These are phyloP conservation scores for Tulasnella sp. DNA, from an alignment of 768 basidiomycete species.

Conservation along the genomic window DNA sequence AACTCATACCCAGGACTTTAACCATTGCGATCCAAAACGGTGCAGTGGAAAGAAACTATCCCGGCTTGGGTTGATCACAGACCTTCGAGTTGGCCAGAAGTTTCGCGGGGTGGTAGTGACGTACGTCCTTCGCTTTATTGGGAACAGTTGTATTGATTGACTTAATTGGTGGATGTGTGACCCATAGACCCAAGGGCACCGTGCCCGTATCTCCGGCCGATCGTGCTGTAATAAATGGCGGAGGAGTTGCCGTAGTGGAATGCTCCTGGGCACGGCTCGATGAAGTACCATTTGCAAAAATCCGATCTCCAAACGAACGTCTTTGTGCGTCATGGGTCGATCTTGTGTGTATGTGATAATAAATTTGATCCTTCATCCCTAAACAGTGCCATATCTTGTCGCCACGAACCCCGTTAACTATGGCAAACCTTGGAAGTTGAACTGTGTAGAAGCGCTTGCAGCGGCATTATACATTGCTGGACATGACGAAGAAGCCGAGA, in stretches of 20 bases:
- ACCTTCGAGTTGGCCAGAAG: conserved; percentile 69
- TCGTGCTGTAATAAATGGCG: conserved; percentile 54
- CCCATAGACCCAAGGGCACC: conserved; percentile 65
- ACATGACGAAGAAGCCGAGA: conserved; percentile 67
- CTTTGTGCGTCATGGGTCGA: conserved; percentile 44
- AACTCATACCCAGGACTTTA: conserved; percentile 59
- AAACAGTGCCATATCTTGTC: conserved; percentile 80
- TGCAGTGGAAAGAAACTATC: conserved; percentile 86
- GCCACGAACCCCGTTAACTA: conserved; percentile 98
- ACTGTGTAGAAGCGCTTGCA: conserved; percentile 89
- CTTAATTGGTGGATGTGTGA: not conserved
- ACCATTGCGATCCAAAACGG: conserved; percentile 87
- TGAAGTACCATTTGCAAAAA: conserved; percentile 90
- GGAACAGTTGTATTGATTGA: not conserved
- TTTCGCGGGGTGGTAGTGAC: conserved; percentile 91
- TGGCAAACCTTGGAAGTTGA: conserved; percentile 91
- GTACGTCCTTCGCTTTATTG: conserved; percentile 37
- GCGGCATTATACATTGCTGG: conserved; percentile 93
- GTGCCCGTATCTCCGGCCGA: conserved; percentile 72
- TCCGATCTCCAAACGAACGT: conserved; percentile 84
- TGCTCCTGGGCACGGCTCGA: conserved; percentile 96
- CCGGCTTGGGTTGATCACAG: conserved; percentile 69
- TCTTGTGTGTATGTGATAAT: not conserved
- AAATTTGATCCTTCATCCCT: not conserved
- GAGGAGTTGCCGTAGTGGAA: conserved; percentile 92